A percentile compares a stretch with the other conserved stretches of the same genome.
phyloP scores from a whole-genome alignment of 345 rosid genomes.

The Aquilaria sinensis region DNA sequence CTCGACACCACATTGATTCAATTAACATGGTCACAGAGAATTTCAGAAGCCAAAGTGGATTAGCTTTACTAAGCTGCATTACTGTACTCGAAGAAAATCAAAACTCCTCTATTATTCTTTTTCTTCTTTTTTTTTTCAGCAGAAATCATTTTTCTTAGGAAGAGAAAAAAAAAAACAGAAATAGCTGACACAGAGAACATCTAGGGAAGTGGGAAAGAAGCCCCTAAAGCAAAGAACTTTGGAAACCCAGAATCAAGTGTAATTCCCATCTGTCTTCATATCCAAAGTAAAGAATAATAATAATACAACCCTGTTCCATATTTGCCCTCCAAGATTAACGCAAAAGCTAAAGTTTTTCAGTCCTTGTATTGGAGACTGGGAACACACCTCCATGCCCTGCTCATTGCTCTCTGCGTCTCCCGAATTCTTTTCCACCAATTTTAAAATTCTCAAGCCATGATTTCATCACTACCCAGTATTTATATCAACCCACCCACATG shows the following conservation, averaged over 20 bases:
- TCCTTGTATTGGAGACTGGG: constrained; percentile 51
- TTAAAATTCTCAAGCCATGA: constrained; percentile 27
- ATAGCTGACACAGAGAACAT: constrained; percentile 48
- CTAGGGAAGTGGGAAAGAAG: constrained; percentile 66
- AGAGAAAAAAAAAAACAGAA: constrained; percentile 4
- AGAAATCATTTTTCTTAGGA: background rate
- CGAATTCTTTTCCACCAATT: background rate
- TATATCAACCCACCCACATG: constrained; percentile 65
- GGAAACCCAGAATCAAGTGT: constrained; percentile 40
- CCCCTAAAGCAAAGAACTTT: constrained; percentile 37
- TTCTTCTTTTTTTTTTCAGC: no score
- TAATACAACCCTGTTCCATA: constrained; percentile 14
- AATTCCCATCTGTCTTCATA: constrained; percentile 39
- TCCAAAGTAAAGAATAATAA: constrained; percentile 49
- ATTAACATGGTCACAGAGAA: background rate
- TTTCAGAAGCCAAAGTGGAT: constrained; percentile 5
- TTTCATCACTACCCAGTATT: constrained; percentile 63
- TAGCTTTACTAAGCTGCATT: constrained; percentile 4
- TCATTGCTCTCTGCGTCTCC: constrained; percentile 15
- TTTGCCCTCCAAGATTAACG: constrained; percentile 35
- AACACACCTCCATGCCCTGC: constrained; percentile 25
- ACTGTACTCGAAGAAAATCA: no score
- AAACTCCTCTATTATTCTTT: no score
- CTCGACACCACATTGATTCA: no score
- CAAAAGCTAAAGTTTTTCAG: constrained; percentile 55